Percentiles rank a stretch among this genome's conserved stretches.
phyloP scores from a whole-genome alignment of 2,329 filamentous ascomycete genomes.

The Claviceps lovelessii region DNA sequence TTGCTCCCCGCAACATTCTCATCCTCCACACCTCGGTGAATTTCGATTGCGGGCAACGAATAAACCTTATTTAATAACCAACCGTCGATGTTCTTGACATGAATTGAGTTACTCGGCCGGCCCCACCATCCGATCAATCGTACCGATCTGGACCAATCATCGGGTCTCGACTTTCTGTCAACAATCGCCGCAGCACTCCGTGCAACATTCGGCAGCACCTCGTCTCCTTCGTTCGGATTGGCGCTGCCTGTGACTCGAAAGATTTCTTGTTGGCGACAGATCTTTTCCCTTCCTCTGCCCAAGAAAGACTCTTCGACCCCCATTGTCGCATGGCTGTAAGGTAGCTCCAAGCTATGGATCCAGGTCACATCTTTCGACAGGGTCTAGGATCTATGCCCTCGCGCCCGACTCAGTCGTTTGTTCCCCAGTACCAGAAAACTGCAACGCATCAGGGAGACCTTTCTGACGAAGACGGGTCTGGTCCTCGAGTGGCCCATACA shows the following conservation, averaged over 20 bases:
- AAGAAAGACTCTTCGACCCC: background rate
- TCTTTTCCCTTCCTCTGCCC: background rate
- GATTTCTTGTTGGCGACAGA: background rate
- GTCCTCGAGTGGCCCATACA: conserved; percentile 59
- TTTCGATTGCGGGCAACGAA: background rate
- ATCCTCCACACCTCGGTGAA: background rate
- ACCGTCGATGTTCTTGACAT: background rate
- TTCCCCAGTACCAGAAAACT: conserved; percentile 18
- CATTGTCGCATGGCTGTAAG: background rate
- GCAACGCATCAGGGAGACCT: conserved; percentile 24
- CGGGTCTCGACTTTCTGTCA: background rate
- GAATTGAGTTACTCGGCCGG: background rate
- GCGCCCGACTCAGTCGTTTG: conserved; percentile 19
- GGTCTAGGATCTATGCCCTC: conserved; percentile 34
- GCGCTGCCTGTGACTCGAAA: background rate
- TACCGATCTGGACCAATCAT: background rate
- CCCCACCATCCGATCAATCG: background rate
- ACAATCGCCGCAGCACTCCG: background rate
- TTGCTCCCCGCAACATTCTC: background rate
- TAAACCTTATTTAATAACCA: background rate
- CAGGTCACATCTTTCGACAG: conserved; percentile 44
- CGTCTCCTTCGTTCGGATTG: background rate
- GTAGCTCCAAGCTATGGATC: conserved; percentile 34
- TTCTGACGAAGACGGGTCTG: conserved; percentile 34
- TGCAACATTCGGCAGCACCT: background rate